Conservation (phyloP, 306 rosid species). For the Mimosa bimucronata region DNA sequence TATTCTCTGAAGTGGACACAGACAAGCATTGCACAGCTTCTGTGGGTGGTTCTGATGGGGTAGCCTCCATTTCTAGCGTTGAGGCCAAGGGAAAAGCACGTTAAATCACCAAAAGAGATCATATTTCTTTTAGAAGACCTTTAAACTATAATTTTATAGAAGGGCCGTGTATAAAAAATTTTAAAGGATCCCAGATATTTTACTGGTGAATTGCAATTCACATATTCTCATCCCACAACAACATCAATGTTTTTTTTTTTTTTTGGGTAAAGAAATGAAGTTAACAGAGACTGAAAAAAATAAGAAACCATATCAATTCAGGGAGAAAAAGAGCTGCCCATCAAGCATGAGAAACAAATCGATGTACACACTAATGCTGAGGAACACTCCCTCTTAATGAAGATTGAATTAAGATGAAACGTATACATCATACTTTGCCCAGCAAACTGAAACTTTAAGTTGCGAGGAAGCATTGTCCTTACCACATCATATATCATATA, state of each 20-base stretch:
- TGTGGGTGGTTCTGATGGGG: background rate
- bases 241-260: background rate
- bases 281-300: background rate
- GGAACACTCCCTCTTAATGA: background rate
- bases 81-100: background rate
- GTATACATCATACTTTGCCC: background rate
- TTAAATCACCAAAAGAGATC: background rate
- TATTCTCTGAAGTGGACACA: conserved; percentile 29
- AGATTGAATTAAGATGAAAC: background rate
- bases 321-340: background rate
- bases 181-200: background rate
- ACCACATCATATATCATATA: background rate
- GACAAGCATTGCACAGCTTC: conserved; percentile 51
- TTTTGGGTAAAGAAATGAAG: background rate
- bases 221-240: background rate
- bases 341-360: background rate
- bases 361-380: background rate
- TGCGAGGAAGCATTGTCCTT: background rate
- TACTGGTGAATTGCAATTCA: background rate
- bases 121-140: background rate
- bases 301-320: background rate
- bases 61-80: background rate
- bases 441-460: too few relatives aligned
- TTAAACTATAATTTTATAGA: background rate
- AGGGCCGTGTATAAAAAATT: background rate